Percentiles rank a stretch among this genome's conserved stretches.
Conservation (phyloP, 2,329 filamentous ascomycete species). For the Alternaria brassicicola region DNA sequence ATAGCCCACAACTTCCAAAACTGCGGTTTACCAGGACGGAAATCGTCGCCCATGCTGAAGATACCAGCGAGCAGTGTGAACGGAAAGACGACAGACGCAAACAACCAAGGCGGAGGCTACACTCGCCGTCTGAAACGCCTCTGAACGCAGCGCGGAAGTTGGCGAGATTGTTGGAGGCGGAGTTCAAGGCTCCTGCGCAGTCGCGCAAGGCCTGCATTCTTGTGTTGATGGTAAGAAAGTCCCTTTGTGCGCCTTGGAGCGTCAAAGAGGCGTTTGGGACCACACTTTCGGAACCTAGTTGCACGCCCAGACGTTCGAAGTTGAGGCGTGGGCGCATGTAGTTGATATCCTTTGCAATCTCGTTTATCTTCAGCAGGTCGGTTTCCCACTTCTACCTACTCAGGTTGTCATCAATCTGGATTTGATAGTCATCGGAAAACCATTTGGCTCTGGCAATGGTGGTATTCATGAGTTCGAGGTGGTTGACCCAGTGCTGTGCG, state of each 20-base stretch:
- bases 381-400: conserved; percentile 17
- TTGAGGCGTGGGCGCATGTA: conserved; percentile 24
- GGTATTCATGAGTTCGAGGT: conserved; percentile 6
- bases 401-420: conserved; percentile 13
- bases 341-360: conserved; percentile 24
- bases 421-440: conserved; percentile 28
- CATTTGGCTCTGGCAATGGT: conserved; percentile 12
- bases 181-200: conserved; percentile 22
- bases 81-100: neutral
- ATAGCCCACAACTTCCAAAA: conserved; percentile 34
- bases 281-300: neutral
- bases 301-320: conserved; percentile 10
- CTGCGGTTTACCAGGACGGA: conserved; percentile 16
- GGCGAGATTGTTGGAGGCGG: conserved; percentile 23
- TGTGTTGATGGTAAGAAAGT: conserved; percentile 23
- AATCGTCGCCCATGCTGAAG: conserved; percentile 16
- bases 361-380: conserved; percentile 18
- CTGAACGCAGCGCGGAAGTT: conserved; percentile 24
- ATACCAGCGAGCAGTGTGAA: conserved; percentile 23
- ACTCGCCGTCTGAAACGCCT: conserved; percentile 26
- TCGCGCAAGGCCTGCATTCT: conserved; percentile 21
- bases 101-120: conserved; percentile 13
- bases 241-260: conserved; percentile 22
- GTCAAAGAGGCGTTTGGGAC: neutral
- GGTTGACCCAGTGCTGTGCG: conserved; percentile 6